Conservation (phyloP, 805 yeast genomes). For the Starmerella asiatica region DNA sequence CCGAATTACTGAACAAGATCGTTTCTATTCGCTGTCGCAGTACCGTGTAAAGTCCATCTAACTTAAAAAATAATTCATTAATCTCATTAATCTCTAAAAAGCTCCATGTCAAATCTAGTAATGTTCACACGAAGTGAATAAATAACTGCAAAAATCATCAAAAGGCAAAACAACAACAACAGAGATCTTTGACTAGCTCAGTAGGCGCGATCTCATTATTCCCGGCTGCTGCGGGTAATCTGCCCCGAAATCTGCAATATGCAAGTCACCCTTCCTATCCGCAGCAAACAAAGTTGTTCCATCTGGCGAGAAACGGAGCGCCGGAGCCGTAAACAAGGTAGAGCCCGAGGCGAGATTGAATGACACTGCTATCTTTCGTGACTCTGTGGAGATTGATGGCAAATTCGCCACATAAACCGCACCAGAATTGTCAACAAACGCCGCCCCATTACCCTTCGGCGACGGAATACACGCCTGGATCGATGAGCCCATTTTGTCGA, state of each 20-base stretch:
- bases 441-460: slow-evolving; percentile 77
- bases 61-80: too few relatives aligned
- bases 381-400: slow-evolving; percentile 31
- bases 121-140: too few relatives aligned
- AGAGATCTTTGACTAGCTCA: slow-evolving; percentile 6
- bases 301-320: slow-evolving; percentile 58
- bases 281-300: slow-evolving; percentile 67
- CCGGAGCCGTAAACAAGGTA: slow-evolving; percentile 62
- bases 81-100: too few relatives aligned
- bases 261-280: slow-evolving; percentile 69
- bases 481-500: slow-evolving; percentile 69
- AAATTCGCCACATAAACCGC: slow-evolving; percentile 54
- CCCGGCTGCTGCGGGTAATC: slow-evolving; percentile 50
- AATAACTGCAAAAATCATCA: too few relatives aligned
- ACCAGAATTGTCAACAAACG: slow-evolving; percentile 69
- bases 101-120: too few relatives aligned
- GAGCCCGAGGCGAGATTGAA: slow-evolving; percentile 71
- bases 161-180: neutral
- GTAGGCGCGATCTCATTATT: slow-evolving; percentile 24
- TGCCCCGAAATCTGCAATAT: slow-evolving; percentile 76
- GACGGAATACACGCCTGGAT: slow-evolving; percentile 64
- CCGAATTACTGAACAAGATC: slow-evolving; percentile 18
- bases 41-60: neutral
- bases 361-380: slow-evolving; percentile 46
- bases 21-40: slow-evolving; percentile 1